Percentiles rank a stretch among this genome's conserved stretches.
Conservation (phyloP, 331 rosid species). For the Pyracantha coccinea region DNA sequence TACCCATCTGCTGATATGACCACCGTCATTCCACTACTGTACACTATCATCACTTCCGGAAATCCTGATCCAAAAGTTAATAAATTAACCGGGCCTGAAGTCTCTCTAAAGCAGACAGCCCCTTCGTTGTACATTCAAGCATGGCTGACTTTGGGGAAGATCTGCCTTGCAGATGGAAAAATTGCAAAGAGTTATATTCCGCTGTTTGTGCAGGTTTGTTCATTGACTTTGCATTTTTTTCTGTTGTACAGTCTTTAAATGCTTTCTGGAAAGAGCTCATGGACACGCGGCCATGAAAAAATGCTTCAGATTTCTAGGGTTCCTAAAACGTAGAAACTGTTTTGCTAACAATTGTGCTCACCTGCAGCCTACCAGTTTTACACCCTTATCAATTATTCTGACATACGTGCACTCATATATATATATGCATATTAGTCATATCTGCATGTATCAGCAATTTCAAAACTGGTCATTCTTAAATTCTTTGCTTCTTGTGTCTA, state of each 20-base stretch:
- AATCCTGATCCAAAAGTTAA: conserved; percentile 53
- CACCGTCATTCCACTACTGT: conserved; percentile 51
- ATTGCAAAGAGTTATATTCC: conserved; percentile 90
- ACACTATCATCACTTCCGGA: conserved; percentile 73
- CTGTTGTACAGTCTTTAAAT: not conserved
- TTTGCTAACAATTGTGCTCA: not conserved
- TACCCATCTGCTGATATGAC: conserved; percentile 63
- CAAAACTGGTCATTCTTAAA: not conserved
- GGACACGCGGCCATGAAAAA: not conserved
- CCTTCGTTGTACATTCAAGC: conserved; percentile 80
- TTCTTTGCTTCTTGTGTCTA: not conserved
- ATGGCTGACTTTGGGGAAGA: conserved; percentile 91
- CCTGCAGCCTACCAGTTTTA: not conserved
- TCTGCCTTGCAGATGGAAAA: conserved; percentile 88
- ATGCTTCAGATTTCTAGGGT: not conserved
- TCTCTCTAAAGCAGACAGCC: conserved; percentile 50
- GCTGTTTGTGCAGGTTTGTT: conserved; percentile 75
- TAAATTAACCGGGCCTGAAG: conserved; percentile 39
- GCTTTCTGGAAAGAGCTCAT: not conserved
- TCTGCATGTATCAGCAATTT: not conserved
- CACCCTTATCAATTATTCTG: not conserved
- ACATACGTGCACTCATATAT: not conserved
- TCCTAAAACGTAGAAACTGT: not conserved
- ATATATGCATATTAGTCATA: not conserved
- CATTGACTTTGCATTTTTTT: conserved; percentile 6